These are phyloP conservation scores for Phytopythium vexans DNA, from an alignment of 352 stramenopile species.

Conservation along the genomic window DNA sequence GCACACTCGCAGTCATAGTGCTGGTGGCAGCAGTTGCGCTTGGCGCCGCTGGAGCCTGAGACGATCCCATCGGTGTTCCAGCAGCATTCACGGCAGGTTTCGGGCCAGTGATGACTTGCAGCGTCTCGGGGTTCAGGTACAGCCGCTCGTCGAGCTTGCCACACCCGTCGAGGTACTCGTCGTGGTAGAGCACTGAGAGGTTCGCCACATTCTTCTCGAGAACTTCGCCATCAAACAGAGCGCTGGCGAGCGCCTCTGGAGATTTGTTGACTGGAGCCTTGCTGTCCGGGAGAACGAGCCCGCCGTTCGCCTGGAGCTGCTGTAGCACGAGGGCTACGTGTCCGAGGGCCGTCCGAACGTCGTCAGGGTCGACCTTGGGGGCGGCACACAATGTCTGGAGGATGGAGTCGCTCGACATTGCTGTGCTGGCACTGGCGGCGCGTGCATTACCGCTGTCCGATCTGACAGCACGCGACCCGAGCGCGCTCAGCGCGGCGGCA, in stretches of 20 bases:
- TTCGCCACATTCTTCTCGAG: conserved; percentile 37
- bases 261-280: background rate
- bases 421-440: background rate
- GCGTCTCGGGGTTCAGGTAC: conserved; percentile 32
- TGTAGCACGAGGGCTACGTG: conserved; percentile 41
- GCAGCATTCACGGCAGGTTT: background rate
- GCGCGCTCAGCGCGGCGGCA: conserved; percentile 67
- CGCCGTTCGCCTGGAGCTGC: conserved; percentile 24
- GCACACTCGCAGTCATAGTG: conserved; percentile 7
- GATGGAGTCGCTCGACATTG: conserved; percentile 23
- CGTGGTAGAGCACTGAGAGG: conserved; percentile 34
- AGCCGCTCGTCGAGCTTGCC: conserved; percentile 61
- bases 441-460: background rate
- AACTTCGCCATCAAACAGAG: conserved; percentile 33
- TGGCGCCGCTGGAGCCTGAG: conserved; percentile 1
- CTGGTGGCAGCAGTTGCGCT: conserved; percentile 22
- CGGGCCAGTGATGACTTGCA: conserved; percentile 33
- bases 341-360: conserved; percentile 37
- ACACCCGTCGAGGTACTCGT: conserved; percentile 41
- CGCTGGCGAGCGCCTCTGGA: conserved; percentile 11
- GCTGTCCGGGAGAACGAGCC: conserved; percentile 11
- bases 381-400: conserved; percentile 43
- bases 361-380: conserved; percentile 39
- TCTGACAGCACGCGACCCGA: conserved; percentile 26
- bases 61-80: background rate